phyloP scores from a whole-genome alignment of 352 stramenopile genomes.

The Phytophthora ramorum region DNA sequence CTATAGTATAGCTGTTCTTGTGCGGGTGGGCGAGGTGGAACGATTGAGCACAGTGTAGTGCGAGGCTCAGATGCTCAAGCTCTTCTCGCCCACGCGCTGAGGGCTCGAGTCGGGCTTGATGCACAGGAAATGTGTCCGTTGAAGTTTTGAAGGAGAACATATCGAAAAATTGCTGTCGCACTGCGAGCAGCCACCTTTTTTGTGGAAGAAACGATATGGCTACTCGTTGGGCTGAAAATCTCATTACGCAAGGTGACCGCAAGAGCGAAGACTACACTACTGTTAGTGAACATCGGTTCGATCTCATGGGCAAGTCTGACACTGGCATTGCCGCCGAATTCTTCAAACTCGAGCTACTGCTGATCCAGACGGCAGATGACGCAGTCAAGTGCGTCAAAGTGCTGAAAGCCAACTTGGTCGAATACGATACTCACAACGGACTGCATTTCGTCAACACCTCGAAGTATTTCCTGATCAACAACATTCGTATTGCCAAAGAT shows the following conservation, averaged over 20 bases:
- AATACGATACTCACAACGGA: constrained; percentile 27
- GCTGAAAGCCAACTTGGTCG: constrained; percentile 28
- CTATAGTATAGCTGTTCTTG: too few relatives aligned
- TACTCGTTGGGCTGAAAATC: neutral
- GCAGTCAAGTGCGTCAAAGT: constrained; percentile 18
- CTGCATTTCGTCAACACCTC: constrained; percentile 30
- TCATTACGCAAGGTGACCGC: constrained; percentile 28
- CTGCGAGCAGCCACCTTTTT: neutral
- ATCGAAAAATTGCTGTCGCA: neutral
- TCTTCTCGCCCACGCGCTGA: neutral
- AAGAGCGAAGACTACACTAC: neutral
- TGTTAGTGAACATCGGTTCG: neutral
- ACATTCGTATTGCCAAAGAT: constrained; percentile 32
- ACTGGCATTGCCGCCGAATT: constrained; percentile 26
- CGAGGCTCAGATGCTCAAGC: constrained; percentile 14
- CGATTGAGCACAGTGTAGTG: constrained; percentile 1
- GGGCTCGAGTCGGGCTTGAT: constrained; percentile 4
- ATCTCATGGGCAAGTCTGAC: constrained; percentile 24
- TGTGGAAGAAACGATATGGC: neutral
- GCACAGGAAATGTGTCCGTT: too few relatives aligned
- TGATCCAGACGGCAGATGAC: constrained; percentile 28
- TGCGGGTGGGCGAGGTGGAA: too few relatives aligned
- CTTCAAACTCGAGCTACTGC: constrained; percentile 22
- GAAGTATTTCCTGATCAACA: constrained; percentile 27
- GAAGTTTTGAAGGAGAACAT: neutral